Evolutionary conservation across 371 early-diverging fungal species (phyloP).

Genomic region (Fennellomyces sp.): DNA sequence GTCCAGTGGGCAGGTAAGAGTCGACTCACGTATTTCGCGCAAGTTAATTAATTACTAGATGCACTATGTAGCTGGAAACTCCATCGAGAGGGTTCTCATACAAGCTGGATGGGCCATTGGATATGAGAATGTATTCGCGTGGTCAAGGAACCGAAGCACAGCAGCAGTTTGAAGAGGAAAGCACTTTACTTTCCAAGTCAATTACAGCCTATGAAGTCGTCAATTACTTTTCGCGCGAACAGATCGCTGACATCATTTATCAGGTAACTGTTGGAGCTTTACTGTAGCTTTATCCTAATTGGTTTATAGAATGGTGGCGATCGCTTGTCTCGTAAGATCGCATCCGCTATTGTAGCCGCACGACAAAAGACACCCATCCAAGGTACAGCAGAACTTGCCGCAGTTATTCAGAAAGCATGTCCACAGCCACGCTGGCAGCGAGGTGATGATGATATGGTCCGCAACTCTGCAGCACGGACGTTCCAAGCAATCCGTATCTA

Average conservation of each 20-base stretch:
- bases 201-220: slow-evolving; percentile 59
- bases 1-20: slow-evolving; percentile 60
- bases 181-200: slow-evolving; percentile 31
- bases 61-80: slow-evolving; percentile 53
- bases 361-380: slow-evolving; percentile 53
- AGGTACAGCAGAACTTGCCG: slow-evolving; percentile 59
- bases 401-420: slow-evolving; percentile 53
- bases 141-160: slow-evolving; percentile 18
- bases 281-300: too few species aligned
- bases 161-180: slow-evolving; percentile 19
- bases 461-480: slow-evolving; percentile 57
- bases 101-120: slow-evolving; percentile 68
- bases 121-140: slow-evolving; percentile 67
- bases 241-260: slow-evolving; percentile 68
- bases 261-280: slow-evolving; percentile 34
- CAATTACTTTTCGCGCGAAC: slow-evolving; percentile 54
- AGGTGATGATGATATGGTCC: slow-evolving; percentile 46
- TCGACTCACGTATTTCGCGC: too few species aligned
- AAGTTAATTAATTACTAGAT: too few species aligned
- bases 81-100: slow-evolving; percentile 73
- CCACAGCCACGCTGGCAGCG: slow-evolving; percentile 54
- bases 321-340: slow-evolving; percentile 61
- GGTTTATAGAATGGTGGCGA: slow-evolving; percentile 61
- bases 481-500: slow-evolving; percentile 69
- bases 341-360: slow-evolving; percentile 60